Conservation (phyloP, 495 filamentous ascomycete genomes). For the Pyrenula massariospora region DNA sequence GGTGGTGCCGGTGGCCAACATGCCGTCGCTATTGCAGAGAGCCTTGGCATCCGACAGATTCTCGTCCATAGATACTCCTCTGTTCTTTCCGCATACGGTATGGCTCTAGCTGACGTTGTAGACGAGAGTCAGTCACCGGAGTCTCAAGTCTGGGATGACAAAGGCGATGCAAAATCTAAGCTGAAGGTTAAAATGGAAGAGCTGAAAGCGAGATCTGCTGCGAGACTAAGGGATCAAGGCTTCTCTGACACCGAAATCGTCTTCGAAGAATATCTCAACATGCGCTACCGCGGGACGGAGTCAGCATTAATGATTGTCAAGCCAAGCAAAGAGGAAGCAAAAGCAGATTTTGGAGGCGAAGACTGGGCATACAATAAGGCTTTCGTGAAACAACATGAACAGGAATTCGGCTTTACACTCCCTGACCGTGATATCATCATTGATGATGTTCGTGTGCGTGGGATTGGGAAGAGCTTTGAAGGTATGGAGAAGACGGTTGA, state of each 20-base stretch:
- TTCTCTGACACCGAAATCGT: slow-evolving; percentile 56
- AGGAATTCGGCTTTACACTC: slow-evolving; percentile 90
- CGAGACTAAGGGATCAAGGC: slow-evolving; percentile 58
- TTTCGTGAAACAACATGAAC: slow-evolving; percentile 77
- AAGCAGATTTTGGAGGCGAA: slow-evolving; percentile 45
- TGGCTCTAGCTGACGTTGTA: slow-evolving; percentile 92
- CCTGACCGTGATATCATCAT: slow-evolving; percentile 84
- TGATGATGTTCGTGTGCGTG: slow-evolving; percentile 81
- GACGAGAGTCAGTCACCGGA: slow-evolving; percentile 87
- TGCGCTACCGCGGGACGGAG: slow-evolving; percentile 80
- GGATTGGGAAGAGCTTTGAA: slow-evolving; percentile 78
- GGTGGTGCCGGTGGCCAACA: slow-evolving; percentile 95
- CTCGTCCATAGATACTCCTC: slow-evolving; percentile 88
- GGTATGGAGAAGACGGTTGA: slow-evolving; percentile 70
- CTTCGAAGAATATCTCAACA: slow-evolving; percentile 82
- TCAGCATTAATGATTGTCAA: slow-evolving; percentile 76
- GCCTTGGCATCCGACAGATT: slow-evolving; percentile 76
- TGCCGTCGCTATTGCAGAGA: slow-evolving; percentile 87
- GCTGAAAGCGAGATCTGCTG: slow-evolving; percentile 55
- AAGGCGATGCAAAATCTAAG: slow-evolving; percentile 15
- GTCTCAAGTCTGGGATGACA: slow-evolving; percentile 28
- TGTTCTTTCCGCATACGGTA: slow-evolving; percentile 90
- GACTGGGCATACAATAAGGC: slow-evolving; percentile 72
- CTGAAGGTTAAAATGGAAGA: slow-evolving; percentile 25
- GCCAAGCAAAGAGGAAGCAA: slow-evolving; percentile 44